Percentiles rank a stretch among this genome's conserved stretches.
Evolutionary conservation across 805 yeast species (phyloP).

Genomic region (Candida broadrunensis): DNA sequence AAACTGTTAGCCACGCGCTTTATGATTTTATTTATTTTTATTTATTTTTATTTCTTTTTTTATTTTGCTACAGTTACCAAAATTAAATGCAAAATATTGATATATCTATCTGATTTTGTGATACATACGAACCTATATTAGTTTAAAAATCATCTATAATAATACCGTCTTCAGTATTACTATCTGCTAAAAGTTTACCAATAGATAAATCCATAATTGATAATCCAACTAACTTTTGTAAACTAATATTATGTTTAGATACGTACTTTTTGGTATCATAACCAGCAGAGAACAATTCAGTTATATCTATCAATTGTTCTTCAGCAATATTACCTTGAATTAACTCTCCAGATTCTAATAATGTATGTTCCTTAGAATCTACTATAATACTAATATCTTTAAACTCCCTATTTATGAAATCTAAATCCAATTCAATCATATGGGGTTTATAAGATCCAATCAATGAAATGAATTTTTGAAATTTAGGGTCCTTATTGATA

Average conservation of each 20-base stretch:
- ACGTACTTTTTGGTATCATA: conserved; percentile 1
- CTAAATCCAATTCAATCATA: conserved; percentile 59
- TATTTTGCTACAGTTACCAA: too few relatives aligned
- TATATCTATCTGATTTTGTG: too few relatives aligned
- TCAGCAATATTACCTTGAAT: conserved; percentile 41
- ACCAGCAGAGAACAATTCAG: conserved; percentile 28
- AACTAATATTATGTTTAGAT: conserved; percentile 28
- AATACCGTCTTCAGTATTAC: conserved; percentile 9
- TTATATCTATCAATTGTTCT: conserved; percentile 45
- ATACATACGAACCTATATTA: too few relatives aligned
- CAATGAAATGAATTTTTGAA: conserved; percentile 45
- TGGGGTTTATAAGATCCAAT: conserved; percentile 69
- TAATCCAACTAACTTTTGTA: conserved; percentile 59
- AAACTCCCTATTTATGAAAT: conserved; percentile 30
- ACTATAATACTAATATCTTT: conserved; percentile 45
- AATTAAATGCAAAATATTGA: too few relatives aligned
- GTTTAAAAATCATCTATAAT: conserved; percentile 9
- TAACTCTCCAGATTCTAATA: conserved; percentile 65
- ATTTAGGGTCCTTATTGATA: conserved; percentile 24
- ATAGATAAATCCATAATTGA: conserved; percentile 62
- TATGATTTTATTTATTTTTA: too few relatives aligned
- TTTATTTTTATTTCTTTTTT: too few relatives aligned
- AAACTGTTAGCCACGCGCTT: too few relatives aligned
- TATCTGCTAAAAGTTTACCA: conserved; percentile 40
- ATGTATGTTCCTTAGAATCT: conserved; percentile 56